These are phyloP conservation scores for Saccharum officinarum DNA, from an alignment of 176 grass and related monocot species.

Conservation along the genomic window DNA sequence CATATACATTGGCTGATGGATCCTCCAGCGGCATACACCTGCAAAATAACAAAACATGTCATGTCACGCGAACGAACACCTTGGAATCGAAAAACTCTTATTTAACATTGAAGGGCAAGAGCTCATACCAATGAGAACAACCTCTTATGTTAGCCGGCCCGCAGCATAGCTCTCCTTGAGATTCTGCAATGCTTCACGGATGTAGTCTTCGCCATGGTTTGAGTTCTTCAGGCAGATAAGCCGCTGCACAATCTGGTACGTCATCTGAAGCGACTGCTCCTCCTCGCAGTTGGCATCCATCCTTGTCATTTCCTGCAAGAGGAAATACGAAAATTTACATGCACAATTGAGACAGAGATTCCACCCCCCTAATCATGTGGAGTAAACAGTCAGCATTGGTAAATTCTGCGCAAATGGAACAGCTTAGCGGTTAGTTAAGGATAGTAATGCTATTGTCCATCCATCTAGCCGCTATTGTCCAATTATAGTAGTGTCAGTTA, in stretches of 20 bases:
- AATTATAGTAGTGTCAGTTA: not conserved
- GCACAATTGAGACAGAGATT: not conserved
- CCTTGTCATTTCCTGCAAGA: slow-evolving; percentile 70
- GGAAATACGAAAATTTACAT: not conserved
- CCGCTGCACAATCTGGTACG: slow-evolving; percentile 63
- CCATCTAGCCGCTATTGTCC: not conserved
- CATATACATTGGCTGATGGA: not conserved
- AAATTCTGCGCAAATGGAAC: too few relatives aligned
- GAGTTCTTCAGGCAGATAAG: slow-evolving; percentile 92
- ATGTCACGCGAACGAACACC: not conserved
- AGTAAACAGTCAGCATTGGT: not conserved
- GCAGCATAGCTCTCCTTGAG: slow-evolving; percentile 64
- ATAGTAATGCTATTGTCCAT: not conserved
- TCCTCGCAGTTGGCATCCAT: slow-evolving; percentile 63
- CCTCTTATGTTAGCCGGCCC: slow-evolving; percentile 42
- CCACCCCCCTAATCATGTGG: not conserved
- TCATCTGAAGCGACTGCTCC: slow-evolving; percentile 62
- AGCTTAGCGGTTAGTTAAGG: not conserved
- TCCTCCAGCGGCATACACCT: not conserved
- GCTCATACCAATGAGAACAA: not conserved
- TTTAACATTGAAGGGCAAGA: not conserved
- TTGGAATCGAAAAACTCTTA: not conserved
- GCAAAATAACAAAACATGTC: not conserved
- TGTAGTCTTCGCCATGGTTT: slow-evolving; percentile 78
- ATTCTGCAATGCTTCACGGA: slow-evolving; percentile 62